These are phyloP conservation scores for Pyrrhoderma lamaoense DNA, from an alignment of 1,284 basidiomycete species.

Conservation along the genomic window DNA sequence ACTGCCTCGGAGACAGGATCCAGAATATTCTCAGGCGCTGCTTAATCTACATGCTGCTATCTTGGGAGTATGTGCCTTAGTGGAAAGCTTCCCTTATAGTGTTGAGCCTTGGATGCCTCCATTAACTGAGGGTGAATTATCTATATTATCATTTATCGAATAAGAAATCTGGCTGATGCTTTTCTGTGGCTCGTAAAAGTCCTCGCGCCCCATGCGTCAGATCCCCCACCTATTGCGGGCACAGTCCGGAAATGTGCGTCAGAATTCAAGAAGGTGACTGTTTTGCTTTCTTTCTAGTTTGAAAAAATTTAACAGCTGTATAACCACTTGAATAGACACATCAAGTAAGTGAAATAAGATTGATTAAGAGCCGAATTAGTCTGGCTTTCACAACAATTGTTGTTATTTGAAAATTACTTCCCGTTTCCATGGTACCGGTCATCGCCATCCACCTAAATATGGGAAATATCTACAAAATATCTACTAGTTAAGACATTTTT, in stretches of 20 bases:
- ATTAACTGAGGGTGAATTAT: constrained; percentile 56
- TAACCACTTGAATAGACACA: constrained; percentile 44
- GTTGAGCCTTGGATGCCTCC: constrained; percentile 74
- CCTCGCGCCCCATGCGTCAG: constrained; percentile 76
- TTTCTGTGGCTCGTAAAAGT: constrained; percentile 36
- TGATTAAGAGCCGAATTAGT: no score
- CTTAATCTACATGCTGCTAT: constrained; percentile 83
- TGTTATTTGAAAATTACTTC: background rate
- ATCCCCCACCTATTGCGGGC: constrained; percentile 87
- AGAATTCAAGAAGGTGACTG: constrained; percentile 76
- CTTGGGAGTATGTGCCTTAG: constrained; percentile 80
- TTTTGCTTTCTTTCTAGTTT: background rate
- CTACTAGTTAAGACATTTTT: background rate
- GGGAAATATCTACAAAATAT: background rate
- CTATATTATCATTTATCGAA: constrained; percentile 16
- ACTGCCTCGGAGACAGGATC: constrained; percentile 66
- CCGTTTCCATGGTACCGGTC: constrained; percentile 17
- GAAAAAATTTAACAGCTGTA: background rate
- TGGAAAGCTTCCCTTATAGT: constrained; percentile 75
- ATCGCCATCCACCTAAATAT: background rate
- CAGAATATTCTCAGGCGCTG: constrained; percentile 68
- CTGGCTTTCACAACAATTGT: no score
- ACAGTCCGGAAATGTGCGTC: constrained; percentile 86
- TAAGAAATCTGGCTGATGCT: constrained; percentile 18
- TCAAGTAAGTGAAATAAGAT: constrained; percentile 50